Evolutionary conservation across 2,329 filamentous ascomycete genomes (phyloP).

Genomic region (Cadophora malorum): DNA sequence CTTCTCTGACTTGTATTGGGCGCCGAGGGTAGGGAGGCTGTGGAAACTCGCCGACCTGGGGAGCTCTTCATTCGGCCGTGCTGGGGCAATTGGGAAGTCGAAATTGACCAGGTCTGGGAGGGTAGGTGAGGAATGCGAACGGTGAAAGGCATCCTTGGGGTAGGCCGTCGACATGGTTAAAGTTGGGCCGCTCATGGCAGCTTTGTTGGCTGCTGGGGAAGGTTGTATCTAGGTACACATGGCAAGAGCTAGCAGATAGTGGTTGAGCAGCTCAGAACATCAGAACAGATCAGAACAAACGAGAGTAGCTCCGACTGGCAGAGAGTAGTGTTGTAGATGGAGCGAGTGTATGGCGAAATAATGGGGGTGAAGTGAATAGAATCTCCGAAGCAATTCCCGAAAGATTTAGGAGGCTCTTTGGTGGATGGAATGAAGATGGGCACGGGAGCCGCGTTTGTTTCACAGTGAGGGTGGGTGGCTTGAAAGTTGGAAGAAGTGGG

Average conservation of each 20-base stretch:
- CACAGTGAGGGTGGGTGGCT: slow-evolving; percentile 21
- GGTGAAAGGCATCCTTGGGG: slow-evolving; percentile 41
- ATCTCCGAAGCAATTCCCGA: slow-evolving; percentile 11
- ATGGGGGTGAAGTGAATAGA: not conserved
- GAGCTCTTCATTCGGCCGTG: slow-evolving; percentile 44
- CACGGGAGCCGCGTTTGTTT: slow-evolving; percentile 28
- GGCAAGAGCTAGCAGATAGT: slow-evolving; percentile 25
- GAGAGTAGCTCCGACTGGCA: slow-evolving; percentile 30
- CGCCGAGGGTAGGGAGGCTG: slow-evolving; percentile 52
- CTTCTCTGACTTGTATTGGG: slow-evolving; percentile 33
- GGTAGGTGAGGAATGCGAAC: slow-evolving; percentile 45
- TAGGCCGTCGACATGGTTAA: slow-evolving; percentile 43
- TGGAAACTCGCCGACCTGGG: slow-evolving; percentile 65
- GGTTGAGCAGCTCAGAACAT: slow-evolving; percentile 7
- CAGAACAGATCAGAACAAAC: slow-evolving; percentile 36
- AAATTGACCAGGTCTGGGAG: slow-evolving; percentile 40
- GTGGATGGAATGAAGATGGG: slow-evolving; percentile 19
- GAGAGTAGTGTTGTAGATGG: slow-evolving; percentile 17
- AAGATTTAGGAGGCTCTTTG: slow-evolving; percentile 15
- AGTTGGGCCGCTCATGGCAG: slow-evolving; percentile 42
- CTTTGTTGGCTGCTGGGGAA: slow-evolving; percentile 32
- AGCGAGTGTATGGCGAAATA: slow-evolving; percentile 19
- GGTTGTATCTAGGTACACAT: slow-evolving; percentile 37
- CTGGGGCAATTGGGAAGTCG: slow-evolving; percentile 38
- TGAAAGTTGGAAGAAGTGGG: slow-evolving; percentile 17